Evolutionary conservation across 176 grass and related monocot genomes (phyloP).

Genomic region (Triticum urartu): DNA sequence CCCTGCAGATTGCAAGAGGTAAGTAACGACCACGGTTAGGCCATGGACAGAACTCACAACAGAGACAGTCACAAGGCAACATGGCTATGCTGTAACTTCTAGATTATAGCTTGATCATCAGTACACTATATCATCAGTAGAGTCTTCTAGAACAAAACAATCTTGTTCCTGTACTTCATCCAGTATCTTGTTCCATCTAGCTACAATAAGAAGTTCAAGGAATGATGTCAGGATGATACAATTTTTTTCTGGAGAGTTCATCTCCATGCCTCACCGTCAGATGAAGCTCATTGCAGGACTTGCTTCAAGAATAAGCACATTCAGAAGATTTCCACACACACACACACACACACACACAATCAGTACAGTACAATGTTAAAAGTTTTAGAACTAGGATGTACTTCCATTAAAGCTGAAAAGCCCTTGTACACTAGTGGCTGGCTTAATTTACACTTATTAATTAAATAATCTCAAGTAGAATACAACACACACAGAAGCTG

Average conservation of each 20-base stretch:
- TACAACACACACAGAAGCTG: not conserved
- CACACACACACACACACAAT: slow-evolving; percentile 14
- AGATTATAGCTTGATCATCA: slow-evolving; percentile 15
- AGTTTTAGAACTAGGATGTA: not conserved
- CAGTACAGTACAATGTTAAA: not conserved
- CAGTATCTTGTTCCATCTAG: slow-evolving; percentile 64
- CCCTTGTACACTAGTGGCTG: not conserved
- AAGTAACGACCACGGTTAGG: slow-evolving; percentile 19
- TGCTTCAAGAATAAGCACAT: slow-evolving; percentile 29
- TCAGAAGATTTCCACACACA: slow-evolving; percentile 28
- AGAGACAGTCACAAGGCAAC: not conserved
- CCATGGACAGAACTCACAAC: not conserved
- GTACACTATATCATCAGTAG: slow-evolving; percentile 50
- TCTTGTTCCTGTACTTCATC: slow-evolving; percentile 56
- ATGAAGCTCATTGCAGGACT: slow-evolving; percentile 19
- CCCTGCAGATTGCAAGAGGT: slow-evolving; percentile 55
- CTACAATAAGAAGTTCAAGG: slow-evolving; percentile 68
- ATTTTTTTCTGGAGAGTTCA: not conserved
- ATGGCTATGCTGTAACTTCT: not conserved
- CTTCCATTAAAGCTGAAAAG: not conserved
- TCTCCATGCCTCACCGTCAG: slow-evolving; percentile 30
- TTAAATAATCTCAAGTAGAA: not conserved
- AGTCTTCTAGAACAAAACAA: slow-evolving; percentile 74
- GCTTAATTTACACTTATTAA: not conserved
- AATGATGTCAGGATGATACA: slow-evolving; percentile 42